phyloP scores from a whole-genome alignment of 768 basidiomycete genomes.

The Asterophora lycoperdoides region DNA sequence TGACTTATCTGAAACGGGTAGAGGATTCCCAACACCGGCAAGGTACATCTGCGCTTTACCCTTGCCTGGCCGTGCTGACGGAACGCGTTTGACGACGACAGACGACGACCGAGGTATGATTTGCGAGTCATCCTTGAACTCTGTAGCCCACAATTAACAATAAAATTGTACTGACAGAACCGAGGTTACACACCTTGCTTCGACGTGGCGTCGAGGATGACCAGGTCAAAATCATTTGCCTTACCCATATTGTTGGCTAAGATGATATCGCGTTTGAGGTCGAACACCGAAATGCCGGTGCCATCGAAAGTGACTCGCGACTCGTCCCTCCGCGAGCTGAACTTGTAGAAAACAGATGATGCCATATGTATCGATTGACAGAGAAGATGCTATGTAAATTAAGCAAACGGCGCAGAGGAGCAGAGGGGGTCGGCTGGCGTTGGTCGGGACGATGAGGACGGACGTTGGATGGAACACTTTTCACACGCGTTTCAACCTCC shows the following conservation, averaged over 20 bases:
- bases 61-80: slow-evolving; percentile 75
- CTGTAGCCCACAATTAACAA: slow-evolving; percentile 35
- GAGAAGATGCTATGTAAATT: slow-evolving; percentile 24
- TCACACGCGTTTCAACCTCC: slow-evolving; percentile 7
- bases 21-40: slow-evolving; percentile 37
- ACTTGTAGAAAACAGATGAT: slow-evolving; percentile 97
- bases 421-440: neutral
- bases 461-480: neutral
- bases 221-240: slow-evolving; percentile 95
- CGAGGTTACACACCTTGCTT: slow-evolving; percentile 70
- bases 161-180: neutral
- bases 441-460: neutral
- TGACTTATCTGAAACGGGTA: slow-evolving; percentile 45
- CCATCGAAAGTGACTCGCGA: slow-evolving; percentile 97
- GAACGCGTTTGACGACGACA: slow-evolving; percentile 87
- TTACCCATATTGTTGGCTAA: slow-evolving; percentile 93
- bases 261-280: slow-evolving; percentile 98
- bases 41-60: slow-evolving; percentile 80
- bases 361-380: slow-evolving; percentile 57
- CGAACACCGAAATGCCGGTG: slow-evolving; percentile 98
- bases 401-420: slow-evolving; percentile 6
- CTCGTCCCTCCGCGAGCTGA: slow-evolving; percentile 93
- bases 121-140: slow-evolving; percentile 87
- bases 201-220: slow-evolving; percentile 76
- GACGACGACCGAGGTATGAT: slow-evolving; percentile 95